Base-by-base conservation (phyloP, 2,329 filamentous ascomycete species). In the Trichophyton equinum region DNA sequence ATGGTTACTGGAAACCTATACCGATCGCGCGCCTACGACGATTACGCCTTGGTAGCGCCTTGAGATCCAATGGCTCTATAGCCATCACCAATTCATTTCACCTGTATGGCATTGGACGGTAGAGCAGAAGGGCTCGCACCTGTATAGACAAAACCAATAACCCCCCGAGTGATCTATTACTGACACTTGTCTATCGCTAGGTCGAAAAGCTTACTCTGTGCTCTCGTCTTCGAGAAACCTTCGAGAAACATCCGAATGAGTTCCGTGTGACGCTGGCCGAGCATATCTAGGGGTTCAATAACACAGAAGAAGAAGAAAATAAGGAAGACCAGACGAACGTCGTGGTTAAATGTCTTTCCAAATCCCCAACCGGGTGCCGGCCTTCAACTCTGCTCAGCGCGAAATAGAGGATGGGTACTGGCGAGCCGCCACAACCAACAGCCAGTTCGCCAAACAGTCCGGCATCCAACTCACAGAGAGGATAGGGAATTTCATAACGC, bases 301-400 rank as follows among this genome's bases (percentile, higher is more conserved):
- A 55, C n/a, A 55, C 51, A 6, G 20, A 27, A 27, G 27, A 30
- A 18, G n/a, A 55, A 55, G 18, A 55, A 20, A 55, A 36, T 44
- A 18, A 44, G 40, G 15, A 18, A 44, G n/a, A 44, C 40, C 4
- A 44, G 40, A 8, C 2, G n/a, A 20, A 44, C 3, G 6, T 2
- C 15, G 7, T 51, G 22, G 22, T 55, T 55, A 55, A 55, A 76
- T 76, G 74, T 73, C 76, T 56, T 90, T 89, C 75, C 77, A 82
- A 57, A 76, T 87, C 42, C 86, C 87, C 15, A 83, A 82, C 71
- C 84, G 87, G 75, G 79, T 85, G n/a, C 86, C 86, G 60, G 83
- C 84, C 67, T 88, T 88, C 70, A 77, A 76, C 64, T 82, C 83
- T 71, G 81, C 85, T 27, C 82, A 86, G 73, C 81, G 85, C 71